Evolutionary conservation across 768 basidiomycete species (phyloP), one percentile per base, ranked within the genome.

Genomic region (Tubosaeta sp.): DNA sequence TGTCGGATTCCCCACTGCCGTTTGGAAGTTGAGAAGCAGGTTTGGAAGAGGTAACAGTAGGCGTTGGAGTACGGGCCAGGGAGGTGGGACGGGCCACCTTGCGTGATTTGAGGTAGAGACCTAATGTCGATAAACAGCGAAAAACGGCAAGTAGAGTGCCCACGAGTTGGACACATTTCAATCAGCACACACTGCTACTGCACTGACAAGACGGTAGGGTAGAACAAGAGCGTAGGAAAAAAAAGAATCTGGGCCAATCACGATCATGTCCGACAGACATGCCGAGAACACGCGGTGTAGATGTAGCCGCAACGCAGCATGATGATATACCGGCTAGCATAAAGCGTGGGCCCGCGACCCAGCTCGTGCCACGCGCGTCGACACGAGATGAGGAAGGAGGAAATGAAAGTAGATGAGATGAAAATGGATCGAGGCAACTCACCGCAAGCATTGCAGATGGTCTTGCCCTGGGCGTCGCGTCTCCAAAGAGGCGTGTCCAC

Each of bases 371-470:
- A 69, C 42, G 61, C 42, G 61, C 46, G 51, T 45, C 44, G 55
- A 71, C 76, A 76, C 75, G 76, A 73, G 75, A 72, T 55, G 55
- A 36, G 41, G 55, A 56, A 62, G 58, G 55, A 56, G 62, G 69
- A 59, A 62, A 63, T 63, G 62, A 62, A 60, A 66, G 64, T 8
- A 63, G 65, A 69, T 68, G 62, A 60, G 63, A 65, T 63, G 61
- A 62, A 65, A 61, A 58, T 14, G 52, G 61, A 60, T 55, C 30
- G 55, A 56, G 64, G 56, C 51, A 34, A 80, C 89, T 79, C 67
- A 92, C 90, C 91, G 69, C 91, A 93, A 46, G 88, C 87, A 69
- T 93, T 93, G 75, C 91, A 94, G 64, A 93, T 81, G 44, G 84
- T 80, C 68, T 86, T 89, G 51, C 90, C 91, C 59, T 87, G 82